A percentile compares a stretch with the other conserved stretches of the same genome.
Conservation (phyloP, 345 rosid genomes). For the Pelargonium nanum region DNA sequence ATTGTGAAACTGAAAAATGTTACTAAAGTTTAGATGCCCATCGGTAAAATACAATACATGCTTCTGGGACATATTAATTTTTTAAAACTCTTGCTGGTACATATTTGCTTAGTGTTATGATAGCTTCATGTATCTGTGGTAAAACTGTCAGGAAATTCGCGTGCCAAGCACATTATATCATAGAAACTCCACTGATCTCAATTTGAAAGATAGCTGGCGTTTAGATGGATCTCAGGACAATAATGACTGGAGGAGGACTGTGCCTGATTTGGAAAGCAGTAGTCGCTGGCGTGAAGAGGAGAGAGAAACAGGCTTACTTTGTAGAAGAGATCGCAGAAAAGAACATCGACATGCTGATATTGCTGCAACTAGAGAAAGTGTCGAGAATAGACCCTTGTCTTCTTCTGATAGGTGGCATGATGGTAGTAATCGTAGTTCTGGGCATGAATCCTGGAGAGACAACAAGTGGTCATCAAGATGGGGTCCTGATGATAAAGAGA, state of each 20-base stretch:
- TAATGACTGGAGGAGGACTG: constrained; percentile 55
- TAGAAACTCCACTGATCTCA: constrained; percentile 39
- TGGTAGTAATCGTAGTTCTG: constrained; percentile 40
- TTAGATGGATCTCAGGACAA: constrained; percentile 57
- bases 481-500: constrained; percentile 96
- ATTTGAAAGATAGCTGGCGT: constrained; percentile 55
- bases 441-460: constrained; percentile 72
- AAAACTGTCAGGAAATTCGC: constrained; percentile 38
- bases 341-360: constrained; percentile 39
- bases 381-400: constrained; percentile 42
- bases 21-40: no score
- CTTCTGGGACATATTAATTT: no score
- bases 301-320: constrained; percentile 62
- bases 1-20: no score
- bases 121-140: not conserved
- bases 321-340: constrained; percentile 59
- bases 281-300: constrained; percentile 86
- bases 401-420: constrained; percentile 72
- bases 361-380: constrained; percentile 30
- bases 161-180: constrained; percentile 21
- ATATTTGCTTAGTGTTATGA: no score
- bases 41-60: no score
- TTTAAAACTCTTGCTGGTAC: no score
- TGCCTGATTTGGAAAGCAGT: constrained; percentile 35
- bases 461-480: constrained; percentile 95